Conservation (phyloP, 1,284 basidiomycete species). For the Puccinia horiana region DNA sequence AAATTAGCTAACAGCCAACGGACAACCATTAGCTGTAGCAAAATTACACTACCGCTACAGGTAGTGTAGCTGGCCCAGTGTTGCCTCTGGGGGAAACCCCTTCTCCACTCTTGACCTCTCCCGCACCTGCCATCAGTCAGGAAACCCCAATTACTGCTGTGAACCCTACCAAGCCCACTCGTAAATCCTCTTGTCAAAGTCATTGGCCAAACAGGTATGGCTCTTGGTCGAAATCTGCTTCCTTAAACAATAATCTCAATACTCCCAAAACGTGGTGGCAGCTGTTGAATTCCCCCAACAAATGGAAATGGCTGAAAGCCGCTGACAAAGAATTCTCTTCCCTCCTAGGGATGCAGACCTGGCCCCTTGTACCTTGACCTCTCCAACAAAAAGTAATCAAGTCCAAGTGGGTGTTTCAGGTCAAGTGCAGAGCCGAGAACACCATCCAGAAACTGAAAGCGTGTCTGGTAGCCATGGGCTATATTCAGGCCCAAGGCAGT, state of each 20-base stretch:
- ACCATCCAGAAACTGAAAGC: too few relatives aligned
- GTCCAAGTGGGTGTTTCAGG: slow-evolving; percentile 21
- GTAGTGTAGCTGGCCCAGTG: too few relatives aligned
- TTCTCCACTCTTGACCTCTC: too few relatives aligned
- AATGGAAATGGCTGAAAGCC: neutral
- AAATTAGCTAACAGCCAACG: too few relatives aligned
- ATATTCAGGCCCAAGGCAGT: too few relatives aligned
- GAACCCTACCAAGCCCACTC: too few relatives aligned
- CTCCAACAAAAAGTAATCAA: neutral
- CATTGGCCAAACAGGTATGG: neutral
- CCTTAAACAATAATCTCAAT: slow-evolving; percentile 52
- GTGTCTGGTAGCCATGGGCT: too few relatives aligned
- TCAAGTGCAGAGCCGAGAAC: slow-evolving; percentile 51
- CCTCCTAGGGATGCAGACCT: neutral
- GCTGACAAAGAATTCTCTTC: neutral
- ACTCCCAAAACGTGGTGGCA: slow-evolving; percentile 1
- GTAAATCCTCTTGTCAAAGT: neutral
- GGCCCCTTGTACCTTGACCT: neutral
- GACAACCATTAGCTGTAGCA: too few relatives aligned
- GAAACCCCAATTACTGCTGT: too few relatives aligned
- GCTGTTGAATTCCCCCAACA: neutral
- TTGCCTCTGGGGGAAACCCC: too few relatives aligned
- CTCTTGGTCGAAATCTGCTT: neutral
- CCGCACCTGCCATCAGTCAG: too few relatives aligned
- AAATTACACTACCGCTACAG: too few relatives aligned